Evolutionary conservation across 495 filamentous ascomycete species (phyloP), one percentile per base, ranked within the genome.

Genomic region (Penicillium maclennaniae): DNA sequence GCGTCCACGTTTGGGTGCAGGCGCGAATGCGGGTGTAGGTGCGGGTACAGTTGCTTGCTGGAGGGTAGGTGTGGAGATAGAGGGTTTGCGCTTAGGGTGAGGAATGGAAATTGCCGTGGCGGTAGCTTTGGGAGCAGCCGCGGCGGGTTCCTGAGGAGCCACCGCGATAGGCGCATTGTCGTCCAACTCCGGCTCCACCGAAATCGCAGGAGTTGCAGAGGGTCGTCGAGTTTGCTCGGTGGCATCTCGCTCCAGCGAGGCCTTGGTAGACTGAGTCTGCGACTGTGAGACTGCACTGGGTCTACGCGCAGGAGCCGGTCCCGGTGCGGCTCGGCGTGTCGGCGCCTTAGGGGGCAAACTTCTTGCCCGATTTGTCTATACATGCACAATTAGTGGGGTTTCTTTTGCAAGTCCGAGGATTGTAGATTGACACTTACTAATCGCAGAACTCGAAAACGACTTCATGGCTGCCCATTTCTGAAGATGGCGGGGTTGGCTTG

Each of bases 401-500:
- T 38, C 41, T 26, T 15, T 43, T 39, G 38, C 20, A 45, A 28
- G 31, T 7, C 10, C 16, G 5, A 23, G 7, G 26, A 28, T 9
- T 17, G 7, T 14, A 19, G 10, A 4, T 10, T 28, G 53, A 14
- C 14, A 69, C 78, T 56, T 63, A 83, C 81, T 83, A 52, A 83
- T 81, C 19, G 72, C 74, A 53, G 81, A 83, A 60, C 79, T 82
- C 42, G 77, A 80, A 34, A 83, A 77, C 20, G 77, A 68, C 53
- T 77, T 75, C 76, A 83, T 81, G 48, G 58, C 55, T 64, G 58
- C 37, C 43, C 59, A 67, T 67, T 43, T 58, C 65, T 59, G 31
- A 44, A 38, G 42, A 45, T 46, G 27, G 43, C 44, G 49, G 43
- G 54, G 51, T 56, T 40, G 20, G 21, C 39, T 40, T 36, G 16